Evolutionary conservation across 2,329 filamentous ascomycete genomes (phyloP).

Genomic region (Ophiostoma sp.): DNA sequence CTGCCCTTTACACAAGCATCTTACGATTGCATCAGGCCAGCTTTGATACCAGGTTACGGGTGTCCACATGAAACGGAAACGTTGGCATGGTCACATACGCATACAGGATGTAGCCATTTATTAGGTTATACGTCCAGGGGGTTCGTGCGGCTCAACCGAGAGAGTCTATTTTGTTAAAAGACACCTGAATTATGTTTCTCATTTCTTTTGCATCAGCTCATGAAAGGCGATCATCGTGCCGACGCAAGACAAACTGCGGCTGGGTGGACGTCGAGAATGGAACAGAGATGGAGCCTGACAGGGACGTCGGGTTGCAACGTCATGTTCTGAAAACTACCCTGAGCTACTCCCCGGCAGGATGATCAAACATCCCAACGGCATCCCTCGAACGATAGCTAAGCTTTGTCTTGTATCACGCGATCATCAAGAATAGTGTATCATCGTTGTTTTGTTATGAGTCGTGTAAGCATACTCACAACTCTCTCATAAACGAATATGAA

Average conservation of each 20-base stretch:
- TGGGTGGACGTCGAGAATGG: neutral
- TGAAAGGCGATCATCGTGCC: constrained; percentile 22
- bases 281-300: constrained; percentile 3
- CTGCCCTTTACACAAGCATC: neutral
- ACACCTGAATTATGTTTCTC: no score
- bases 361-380: neutral
- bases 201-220: constrained; percentile 22
- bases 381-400: constrained; percentile 9
- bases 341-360: neutral
- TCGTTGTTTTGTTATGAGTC: no score
- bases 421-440: neutral
- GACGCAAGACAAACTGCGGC: constrained; percentile 18
- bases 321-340: neutral
- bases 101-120: neutral
- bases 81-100: neutral
- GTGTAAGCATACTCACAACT: no score
- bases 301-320: constrained; percentile 3
- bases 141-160: neutral
- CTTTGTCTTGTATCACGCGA: constrained; percentile 1
- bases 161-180: no score
- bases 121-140: neutral
- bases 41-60: constrained; percentile 16
- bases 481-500: no score
- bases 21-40: constrained; percentile 21
- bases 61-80: constrained; percentile 17